A percentile compares a stretch with the other conserved stretches of the same genome.
Evolutionary conservation across 345 rosid genomes (phyloP).

Genomic region (Gossypium stocksii): DNA sequence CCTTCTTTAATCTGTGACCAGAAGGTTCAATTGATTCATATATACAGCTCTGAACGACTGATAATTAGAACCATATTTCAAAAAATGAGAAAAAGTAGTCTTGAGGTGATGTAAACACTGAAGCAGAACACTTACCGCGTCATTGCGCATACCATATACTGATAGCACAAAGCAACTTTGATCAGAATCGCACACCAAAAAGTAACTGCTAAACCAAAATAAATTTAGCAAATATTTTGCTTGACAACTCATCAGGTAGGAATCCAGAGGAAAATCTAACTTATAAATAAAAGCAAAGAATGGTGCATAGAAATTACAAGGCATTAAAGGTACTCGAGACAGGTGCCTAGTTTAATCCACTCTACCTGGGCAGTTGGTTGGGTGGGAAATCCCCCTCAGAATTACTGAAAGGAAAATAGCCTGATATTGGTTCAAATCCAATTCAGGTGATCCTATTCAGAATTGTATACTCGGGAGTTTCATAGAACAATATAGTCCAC

Average conservation of each 20-base stretch:
- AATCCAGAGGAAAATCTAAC: neutral
- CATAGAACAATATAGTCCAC: neutral
- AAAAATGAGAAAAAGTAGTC: neutral
- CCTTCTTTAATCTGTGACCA: constrained; percentile 63
- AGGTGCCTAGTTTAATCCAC: neutral
- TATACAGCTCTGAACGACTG: neutral
- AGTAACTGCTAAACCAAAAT: constrained; percentile 43
- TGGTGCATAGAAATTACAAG: neutral
- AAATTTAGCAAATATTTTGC: neutral
- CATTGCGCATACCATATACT: constrained; percentile 45
- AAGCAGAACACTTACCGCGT: constrained; percentile 42
- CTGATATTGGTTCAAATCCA: neutral
- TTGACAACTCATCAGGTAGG: neutral
- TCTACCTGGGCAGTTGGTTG: neutral
- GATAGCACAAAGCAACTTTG: constrained; percentile 56
- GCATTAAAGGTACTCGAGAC: neutral
- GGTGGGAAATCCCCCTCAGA: neutral
- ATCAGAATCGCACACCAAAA: constrained; percentile 58
- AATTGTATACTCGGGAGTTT: neutral
- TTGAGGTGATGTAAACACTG: neutral
- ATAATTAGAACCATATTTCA: neutral
- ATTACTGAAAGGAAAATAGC: neutral
- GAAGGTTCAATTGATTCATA: constrained; percentile 9
- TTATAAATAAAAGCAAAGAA: neutral
- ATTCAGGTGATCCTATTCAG: neutral